phyloP scores from a whole-genome alignment of 345 rosid genomes.

The Bretschneidera sinensis region DNA sequence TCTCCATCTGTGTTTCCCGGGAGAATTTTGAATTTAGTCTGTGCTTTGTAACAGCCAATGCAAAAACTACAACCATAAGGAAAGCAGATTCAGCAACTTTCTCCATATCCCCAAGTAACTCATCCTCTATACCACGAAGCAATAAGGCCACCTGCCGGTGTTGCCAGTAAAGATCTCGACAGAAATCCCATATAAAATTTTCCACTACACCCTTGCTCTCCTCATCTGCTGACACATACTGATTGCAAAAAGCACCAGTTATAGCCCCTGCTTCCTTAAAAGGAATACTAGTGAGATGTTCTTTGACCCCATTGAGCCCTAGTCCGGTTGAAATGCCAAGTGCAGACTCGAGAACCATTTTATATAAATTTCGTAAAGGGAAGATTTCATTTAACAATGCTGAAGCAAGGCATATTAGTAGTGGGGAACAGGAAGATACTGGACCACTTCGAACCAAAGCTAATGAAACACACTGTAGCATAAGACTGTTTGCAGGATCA shows the following conservation, averaged over 20 bases:
- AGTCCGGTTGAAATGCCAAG: conserved; percentile 24
- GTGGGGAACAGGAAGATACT: conserved; percentile 43
- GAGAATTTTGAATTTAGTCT: conserved; percentile 45
- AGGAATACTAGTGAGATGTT: conserved; percentile 49
- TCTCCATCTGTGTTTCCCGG: conserved; percentile 51
- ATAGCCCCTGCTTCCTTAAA: conserved; percentile 82
- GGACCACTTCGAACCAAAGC: conserved; percentile 76
- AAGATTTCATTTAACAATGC: conserved; percentile 65
- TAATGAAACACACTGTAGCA: conserved; percentile 61
- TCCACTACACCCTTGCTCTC: conserved; percentile 57
- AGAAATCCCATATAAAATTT: conserved; percentile 66
- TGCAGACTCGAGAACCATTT: conserved; percentile 31
- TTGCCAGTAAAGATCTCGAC: conserved; percentile 63
- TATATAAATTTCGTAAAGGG: conserved; percentile 53
- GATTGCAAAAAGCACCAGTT: conserved; percentile 74
- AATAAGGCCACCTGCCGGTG: conserved; percentile 62
- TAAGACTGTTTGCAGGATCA: conserved; percentile 30
- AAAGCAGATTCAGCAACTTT: conserved; percentile 88
- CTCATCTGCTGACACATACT: conserved; percentile 58
- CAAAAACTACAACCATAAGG: conserved; percentile 81
- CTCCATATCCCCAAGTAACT: conserved; percentile 57
- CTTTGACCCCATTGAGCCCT: conserved; percentile 34
- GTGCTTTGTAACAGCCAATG: conserved; percentile 70
- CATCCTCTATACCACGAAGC: conserved; percentile 53
- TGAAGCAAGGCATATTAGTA: conserved; percentile 59